Evolutionary conservation across 495 filamentous ascomycete genomes (phyloP).

Genomic region (Lasiosphaeria ovina): DNA sequence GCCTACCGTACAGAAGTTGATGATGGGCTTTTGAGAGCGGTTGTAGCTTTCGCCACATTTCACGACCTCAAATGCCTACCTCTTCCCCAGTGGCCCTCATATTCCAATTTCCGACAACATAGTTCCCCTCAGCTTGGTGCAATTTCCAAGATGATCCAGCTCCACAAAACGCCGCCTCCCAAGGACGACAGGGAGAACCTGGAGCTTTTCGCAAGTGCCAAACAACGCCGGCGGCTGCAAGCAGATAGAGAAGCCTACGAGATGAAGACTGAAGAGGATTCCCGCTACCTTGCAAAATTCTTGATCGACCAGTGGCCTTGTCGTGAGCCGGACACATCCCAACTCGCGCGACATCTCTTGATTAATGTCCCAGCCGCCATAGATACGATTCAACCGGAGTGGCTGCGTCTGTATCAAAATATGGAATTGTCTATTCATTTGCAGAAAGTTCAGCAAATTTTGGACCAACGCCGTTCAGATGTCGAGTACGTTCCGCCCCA

Average conservation of each 20-base stretch:
- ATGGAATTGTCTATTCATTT: conserved; percentile 44
- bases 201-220: conserved; percentile 22
- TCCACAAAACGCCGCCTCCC: conserved; percentile 17
- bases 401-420: conserved; percentile 48
- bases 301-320: conserved; percentile 38
- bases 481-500: not conserved
- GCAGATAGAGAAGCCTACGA: conserved; percentile 25
- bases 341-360: conserved; percentile 14
- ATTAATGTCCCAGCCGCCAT: conserved; percentile 38
- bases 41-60: conserved; percentile 31
- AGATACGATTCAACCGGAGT: conserved; percentile 44
- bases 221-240: conserved; percentile 24
- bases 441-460: conserved; percentile 35
- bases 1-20: conserved; percentile 33
- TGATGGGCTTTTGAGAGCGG: conserved; percentile 29
- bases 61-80: conserved; percentile 25
- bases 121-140: conserved; percentile 27
- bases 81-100: conserved; percentile 29
- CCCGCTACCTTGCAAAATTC: conserved; percentile 23
- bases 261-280: conserved; percentile 26
- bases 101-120: conserved; percentile 31
- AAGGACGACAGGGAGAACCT: conserved; percentile 20
- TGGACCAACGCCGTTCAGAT: conserved; percentile 23
- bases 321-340: conserved; percentile 18
- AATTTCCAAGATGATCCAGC: conserved; percentile 26